Evolutionary conservation across 176 grass and related monocot species (phyloP).

Genomic region (Carex parvula): DNA sequence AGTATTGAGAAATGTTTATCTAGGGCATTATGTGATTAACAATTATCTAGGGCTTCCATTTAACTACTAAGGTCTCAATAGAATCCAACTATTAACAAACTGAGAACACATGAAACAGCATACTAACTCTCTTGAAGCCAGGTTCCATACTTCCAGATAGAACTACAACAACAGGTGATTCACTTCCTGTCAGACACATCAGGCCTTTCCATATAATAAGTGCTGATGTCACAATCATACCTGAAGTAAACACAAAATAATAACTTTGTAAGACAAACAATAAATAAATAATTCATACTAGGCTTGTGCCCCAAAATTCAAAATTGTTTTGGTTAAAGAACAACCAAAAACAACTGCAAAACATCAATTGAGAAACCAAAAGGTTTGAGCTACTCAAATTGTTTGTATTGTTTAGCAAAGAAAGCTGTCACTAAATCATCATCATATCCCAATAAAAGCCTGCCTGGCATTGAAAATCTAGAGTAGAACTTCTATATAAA

Average conservation of each 20-base stretch:
- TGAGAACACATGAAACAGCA: neutral
- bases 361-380: neutral
- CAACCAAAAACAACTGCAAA: neutral
- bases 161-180: conserved; percentile 57
- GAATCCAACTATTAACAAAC: neutral
- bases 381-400: neutral
- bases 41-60: neutral
- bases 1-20: neutral
- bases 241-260: conserved; percentile 16
- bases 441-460: neutral
- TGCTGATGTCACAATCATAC: conserved; percentile 54
- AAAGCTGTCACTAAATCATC: neutral
- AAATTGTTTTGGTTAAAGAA: neutral
- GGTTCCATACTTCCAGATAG: conserved; percentile 65
- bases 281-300: neutral
- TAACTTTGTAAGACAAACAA: neutral
- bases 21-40: neutral
- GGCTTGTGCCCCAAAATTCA: neutral
- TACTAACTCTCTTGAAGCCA: conserved; percentile 57
- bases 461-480: neutral
- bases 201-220: conserved; percentile 71
- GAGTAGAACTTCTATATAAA: neutral
- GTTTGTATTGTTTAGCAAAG: neutral
- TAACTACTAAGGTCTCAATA: neutral
- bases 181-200: conserved; percentile 42